Percentiles rank a stretch among this genome's conserved stretches.
These are phyloP conservation scores for Tetragonia tetragonoides DNA, from an alignment of 148 eudicot genomes.

Conservation along the genomic window DNA sequence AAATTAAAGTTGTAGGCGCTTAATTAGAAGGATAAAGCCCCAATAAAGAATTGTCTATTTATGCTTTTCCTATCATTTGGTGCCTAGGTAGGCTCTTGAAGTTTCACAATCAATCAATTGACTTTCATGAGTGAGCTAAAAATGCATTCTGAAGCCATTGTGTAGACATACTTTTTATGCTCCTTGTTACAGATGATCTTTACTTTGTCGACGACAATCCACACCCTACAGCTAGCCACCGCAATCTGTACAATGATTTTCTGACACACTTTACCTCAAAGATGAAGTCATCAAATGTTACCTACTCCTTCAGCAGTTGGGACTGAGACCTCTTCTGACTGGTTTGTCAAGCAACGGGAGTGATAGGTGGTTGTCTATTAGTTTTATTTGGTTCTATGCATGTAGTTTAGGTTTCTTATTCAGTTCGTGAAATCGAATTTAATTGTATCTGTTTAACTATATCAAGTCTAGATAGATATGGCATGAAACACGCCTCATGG, in stretches of 20 bases:
- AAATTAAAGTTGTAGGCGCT: not conserved
- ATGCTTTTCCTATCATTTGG: not conserved
- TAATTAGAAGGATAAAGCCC: not conserved
- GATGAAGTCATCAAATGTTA: not conserved
- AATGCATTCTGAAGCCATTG: not conserved
- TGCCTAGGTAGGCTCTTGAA: conserved; percentile 18
- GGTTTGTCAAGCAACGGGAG: not conserved
- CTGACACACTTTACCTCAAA: conserved; percentile 1
- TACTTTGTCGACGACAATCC: not conserved
- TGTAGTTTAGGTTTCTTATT: not conserved
- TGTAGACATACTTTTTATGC: not conserved
- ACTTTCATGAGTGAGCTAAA: conserved; percentile 23
- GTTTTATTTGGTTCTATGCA: not conserved
- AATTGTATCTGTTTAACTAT: not conserved
- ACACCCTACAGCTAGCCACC: conserved; percentile 29
- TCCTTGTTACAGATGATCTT: not conserved
- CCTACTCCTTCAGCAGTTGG: not conserved
- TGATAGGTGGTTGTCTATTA: not conserved
- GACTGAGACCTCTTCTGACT: not conserved
- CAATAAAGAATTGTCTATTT: not conserved
- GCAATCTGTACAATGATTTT: conserved; percentile 37
- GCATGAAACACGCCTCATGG: not conserved
- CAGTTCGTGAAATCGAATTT: not conserved
- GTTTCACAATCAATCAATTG: conserved; percentile 6
- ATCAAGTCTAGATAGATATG: not conserved